Base-by-base conservation (phyloP, 768 basidiomycete species). In the Leccinum broughii region DNA sequence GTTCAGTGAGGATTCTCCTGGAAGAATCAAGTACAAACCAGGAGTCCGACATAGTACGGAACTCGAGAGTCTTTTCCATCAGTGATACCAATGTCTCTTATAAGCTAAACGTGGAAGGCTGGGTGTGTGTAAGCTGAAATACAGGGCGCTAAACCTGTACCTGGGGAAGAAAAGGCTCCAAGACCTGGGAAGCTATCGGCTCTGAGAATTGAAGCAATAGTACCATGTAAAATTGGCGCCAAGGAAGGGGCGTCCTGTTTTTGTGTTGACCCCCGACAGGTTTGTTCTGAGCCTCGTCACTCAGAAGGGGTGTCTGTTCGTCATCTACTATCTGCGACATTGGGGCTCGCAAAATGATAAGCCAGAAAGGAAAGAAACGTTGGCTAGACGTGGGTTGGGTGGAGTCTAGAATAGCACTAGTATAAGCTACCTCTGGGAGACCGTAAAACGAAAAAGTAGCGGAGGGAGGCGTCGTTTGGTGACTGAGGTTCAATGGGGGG, bases 191-290 rank as follows among this genome's bases (percentile, higher is more conserved):
- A 6, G 89, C 88, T 59, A 92, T 70, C 4, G 90, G 89, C 70
- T 92, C 90, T 56, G 88, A 82, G 41, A 91, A 77, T 71, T 90
- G 88, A 46, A 91, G 76, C 64, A 90, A 76, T 58, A 92, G 70
- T 2, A 91, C 76, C 55, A 92, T 83, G 51, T 78, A 79, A 62
- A 92, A 80, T 77, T 91, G 90, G 56, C 78, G 77, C 83, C 81
- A 84, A 35, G 90, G 90, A 35, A 92, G 72, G 52, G 87, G 87
- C 0, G 86, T 83, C 32, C 71, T 72, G 57, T 70, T 58, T 30
- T 53, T 62, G 37, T 15, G 37, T 39, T 39, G 37, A 39, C 14
- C 37, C 37, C 15, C 37, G 7, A 39, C 37, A 39, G 15, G 7
- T 17, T 17, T 7, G 7, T 17, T 39, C 37, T 39, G 37, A 39